A percentile compares a stretch with the other conserved stretches of the same genome.
Evolutionary conservation across 2,329 filamentous ascomycete species (phyloP).

Genomic region (Neurospora sp.): DNA sequence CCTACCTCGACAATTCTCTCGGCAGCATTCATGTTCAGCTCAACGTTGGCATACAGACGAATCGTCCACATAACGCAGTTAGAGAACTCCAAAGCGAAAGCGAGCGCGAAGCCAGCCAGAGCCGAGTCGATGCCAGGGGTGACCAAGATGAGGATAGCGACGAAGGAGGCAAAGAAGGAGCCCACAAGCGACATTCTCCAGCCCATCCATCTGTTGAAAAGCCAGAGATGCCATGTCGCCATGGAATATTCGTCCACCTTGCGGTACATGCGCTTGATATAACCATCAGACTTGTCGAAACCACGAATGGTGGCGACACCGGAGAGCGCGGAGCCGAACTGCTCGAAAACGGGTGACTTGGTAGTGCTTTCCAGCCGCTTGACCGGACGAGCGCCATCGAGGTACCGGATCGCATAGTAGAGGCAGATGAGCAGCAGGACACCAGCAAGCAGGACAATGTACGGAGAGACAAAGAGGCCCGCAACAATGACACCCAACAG

Average conservation of each 20-base stretch:
- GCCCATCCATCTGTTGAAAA: slow-evolving; percentile 69
- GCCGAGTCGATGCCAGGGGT: slow-evolving; percentile 54
- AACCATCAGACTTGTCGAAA: slow-evolving; percentile 58
- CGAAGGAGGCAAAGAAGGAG: slow-evolving; percentile 55
- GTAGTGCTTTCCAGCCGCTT: slow-evolving; percentile 69
- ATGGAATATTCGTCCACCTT: slow-evolving; percentile 59
- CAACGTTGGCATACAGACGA: slow-evolving; percentile 57
- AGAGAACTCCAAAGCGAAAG: slow-evolving; percentile 63
- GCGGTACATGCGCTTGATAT: slow-evolving; percentile 58
- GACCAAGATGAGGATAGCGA: slow-evolving; percentile 53
- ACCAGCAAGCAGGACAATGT: slow-evolving; percentile 52
- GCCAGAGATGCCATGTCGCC: slow-evolving; percentile 57
- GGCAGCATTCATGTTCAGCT: slow-evolving; percentile 69
- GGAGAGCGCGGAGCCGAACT: slow-evolving; percentile 62
- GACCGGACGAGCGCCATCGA: slow-evolving; percentile 61
- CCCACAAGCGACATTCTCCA: slow-evolving; percentile 63
- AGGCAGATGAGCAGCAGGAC: slow-evolving; percentile 47
- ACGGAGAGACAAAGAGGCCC: slow-evolving; percentile 55
- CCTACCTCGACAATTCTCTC: slow-evolving; percentile 58
- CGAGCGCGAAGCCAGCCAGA: slow-evolving; percentile 65
- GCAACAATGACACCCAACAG: slow-evolving; percentile 58
- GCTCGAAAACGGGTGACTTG: slow-evolving; percentile 72
- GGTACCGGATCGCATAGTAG: slow-evolving; percentile 50
- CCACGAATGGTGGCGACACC: slow-evolving; percentile 69
- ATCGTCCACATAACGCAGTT: slow-evolving; percentile 54